phyloP scores from a whole-genome alignment of 495 filamentous ascomycete genomes.

The Entonaema liquescens region DNA sequence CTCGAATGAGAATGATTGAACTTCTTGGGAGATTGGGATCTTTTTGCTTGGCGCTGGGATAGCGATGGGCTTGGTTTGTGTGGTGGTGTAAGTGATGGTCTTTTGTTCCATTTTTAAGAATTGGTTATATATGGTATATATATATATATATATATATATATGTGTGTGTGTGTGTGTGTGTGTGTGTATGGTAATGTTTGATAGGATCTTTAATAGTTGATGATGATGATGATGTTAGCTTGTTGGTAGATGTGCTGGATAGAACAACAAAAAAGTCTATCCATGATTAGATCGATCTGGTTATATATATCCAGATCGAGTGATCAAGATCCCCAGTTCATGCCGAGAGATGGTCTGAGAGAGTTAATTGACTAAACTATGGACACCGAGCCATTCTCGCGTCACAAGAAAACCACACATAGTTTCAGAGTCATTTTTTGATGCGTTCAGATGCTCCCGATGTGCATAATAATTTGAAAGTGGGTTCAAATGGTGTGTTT shows the following conservation, averaged over 20 bases:
- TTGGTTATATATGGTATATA: background rate
- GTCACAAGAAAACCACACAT: slow-evolving; percentile 25
- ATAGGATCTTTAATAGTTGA: background rate
- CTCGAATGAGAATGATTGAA: slow-evolving; percentile 16
- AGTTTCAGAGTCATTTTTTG: slow-evolving; percentile 30
- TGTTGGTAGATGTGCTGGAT: slow-evolving; percentile 19
- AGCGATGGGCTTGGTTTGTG: slow-evolving; percentile 30
- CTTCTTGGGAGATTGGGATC: background rate
- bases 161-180: background rate
- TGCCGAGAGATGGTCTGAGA: slow-evolving; percentile 24
- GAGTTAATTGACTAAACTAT: slow-evolving; percentile 26
- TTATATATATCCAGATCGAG: slow-evolving; percentile 37
- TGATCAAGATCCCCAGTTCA: slow-evolving; percentile 9
- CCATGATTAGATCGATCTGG: slow-evolving; percentile 24
- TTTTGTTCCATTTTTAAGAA: slow-evolving; percentile 21
- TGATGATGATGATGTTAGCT: background rate
- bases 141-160: background rate
- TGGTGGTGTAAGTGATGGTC: slow-evolving; percentile 6
- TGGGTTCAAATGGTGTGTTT: slow-evolving; percentile 35
- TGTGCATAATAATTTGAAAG: slow-evolving; percentile 19
- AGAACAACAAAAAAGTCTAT: background rate
- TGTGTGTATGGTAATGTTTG: background rate
- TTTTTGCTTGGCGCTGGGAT: slow-evolving; percentile 31
- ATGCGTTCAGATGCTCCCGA: slow-evolving; percentile 22
- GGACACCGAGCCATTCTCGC: slow-evolving; percentile 39